Evolutionary conservation across 2,329 filamentous ascomycete species (phyloP), one percentile per base, ranked within the genome.

Genomic region (Hortaea werneckii): DNA sequence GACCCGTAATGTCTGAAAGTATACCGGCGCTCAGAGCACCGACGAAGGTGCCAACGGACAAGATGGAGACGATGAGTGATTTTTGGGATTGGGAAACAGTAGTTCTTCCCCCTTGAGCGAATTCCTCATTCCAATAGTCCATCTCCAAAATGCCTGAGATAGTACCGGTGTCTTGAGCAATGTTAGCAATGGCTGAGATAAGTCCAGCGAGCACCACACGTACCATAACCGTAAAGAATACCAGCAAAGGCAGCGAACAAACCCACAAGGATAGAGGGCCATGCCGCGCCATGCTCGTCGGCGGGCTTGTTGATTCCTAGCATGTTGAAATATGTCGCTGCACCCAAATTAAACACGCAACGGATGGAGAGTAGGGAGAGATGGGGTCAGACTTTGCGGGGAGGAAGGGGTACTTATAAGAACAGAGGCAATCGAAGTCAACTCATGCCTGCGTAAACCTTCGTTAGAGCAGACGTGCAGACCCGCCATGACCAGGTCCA

Each of bases 21-120:
- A 83, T 85, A 8, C 84, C 84, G 35, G 85, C 78, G 8, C 80
- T 63, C 26, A 92, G 71, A 27, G 87, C 76, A 35, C 87, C 87
- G 45, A 87, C 68, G 54, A 86, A 81, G 29, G 86, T 92, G 41
- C 87, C 87, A 37, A 82, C 83, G 49, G 85, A 90, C 37, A 94
- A 74, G 53, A 94, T 90, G n/a, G 85, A 83, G 42, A 92, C 85
- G 48, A 89, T 83, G 51, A 84, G 71, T 26, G 85, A 82, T 39
- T 9, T 30, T 7, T 41, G 13, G 38, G 30, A 27, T 7, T 42
- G 44, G 10, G 11, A 13, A 46, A 64, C 65, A 20, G 49, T 55
- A 29, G 56, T 58, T 40, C 54, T 63, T 7, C 7, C 7, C 8
- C 28, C 8, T 11, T 26, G 9, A 5, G 60, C 60, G 56, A 69